Evolutionary conservation across 441 rosid species (phyloP), one percentile per base, ranked within the genome.

Genomic region (Gossypium laxum): DNA sequence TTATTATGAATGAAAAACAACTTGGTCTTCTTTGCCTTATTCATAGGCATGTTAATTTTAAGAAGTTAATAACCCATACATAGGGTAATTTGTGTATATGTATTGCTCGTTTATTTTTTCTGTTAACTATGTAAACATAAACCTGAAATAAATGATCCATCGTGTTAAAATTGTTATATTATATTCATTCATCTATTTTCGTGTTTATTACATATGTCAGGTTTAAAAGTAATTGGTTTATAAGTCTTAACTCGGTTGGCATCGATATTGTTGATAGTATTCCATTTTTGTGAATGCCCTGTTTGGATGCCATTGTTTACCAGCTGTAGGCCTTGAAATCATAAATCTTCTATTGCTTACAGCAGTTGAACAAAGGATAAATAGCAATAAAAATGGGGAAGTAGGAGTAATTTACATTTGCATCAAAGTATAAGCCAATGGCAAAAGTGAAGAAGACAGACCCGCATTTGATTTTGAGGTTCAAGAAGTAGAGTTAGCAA

Each of bases 401-500:
- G 43, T 34, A 34, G 43, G 15, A 38, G 4, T 56, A 22, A 45
- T 45, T 65, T 65, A 66, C 15, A 28, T 67, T 45, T 48, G 45
- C 26, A 26, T 26, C 24, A 4, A 14, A 5, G 45, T 50, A 2
- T 48, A 67, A 6, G 15, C 43, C 34, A 15, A 26, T 3, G 41
- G 21, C 4, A 67, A 26, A 15, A 30, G 14, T 61, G 58, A 34
- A 56, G 45, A 22, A 15, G 47, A 45, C 34, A 51, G n/a, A 14
- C 52, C 15, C 52, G n/a, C 52, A 47, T 21, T 6, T 55, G 24
- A 7, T 69, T 64, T 19, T 21, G 4, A 69, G 38, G 75, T 5
- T 63, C 78, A 90, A 70, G 91, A 83, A 66, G 73, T 8, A 76
- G 85, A 82, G 64, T 63, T 79, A 69, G 88, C 77, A 2, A 90